phyloP scores from a whole-genome alignment of 129 eudicot genomes.

The Mikania micrantha region DNA sequence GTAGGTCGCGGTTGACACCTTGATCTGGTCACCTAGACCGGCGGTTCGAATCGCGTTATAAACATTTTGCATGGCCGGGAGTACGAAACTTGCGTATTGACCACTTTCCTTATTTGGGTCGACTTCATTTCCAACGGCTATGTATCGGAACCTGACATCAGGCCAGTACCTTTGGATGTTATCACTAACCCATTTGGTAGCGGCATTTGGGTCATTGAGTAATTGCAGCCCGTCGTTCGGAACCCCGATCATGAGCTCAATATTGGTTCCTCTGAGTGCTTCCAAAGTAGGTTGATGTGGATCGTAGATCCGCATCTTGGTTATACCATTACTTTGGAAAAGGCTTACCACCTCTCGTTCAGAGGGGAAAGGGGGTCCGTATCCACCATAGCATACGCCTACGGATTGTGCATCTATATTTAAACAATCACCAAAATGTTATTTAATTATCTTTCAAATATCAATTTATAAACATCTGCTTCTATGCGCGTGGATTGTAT shows the following conservation, averaged over 20 bases:
- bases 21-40: constrained; percentile 12
- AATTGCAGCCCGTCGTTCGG: constrained; percentile 30
- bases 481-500: too few species aligned
- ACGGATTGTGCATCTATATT: constrained; percentile 13
- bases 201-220: constrained; percentile 23
- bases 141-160: constrained; percentile 36
- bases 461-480: too few species aligned
- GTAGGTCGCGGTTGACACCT: constrained; percentile 38
- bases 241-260: constrained; percentile 42
- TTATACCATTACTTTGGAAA: constrained; percentile 24
- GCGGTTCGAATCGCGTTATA: neutral
- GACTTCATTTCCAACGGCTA: constrained; percentile 39
- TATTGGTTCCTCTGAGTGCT: constrained; percentile 33
- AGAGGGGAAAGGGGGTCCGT: constrained; percentile 22
- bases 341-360: constrained; percentile 31
- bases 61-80: constrained; percentile 32
- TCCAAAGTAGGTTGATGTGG: constrained; percentile 25
- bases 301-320: constrained; percentile 37
- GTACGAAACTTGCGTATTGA: neutral
- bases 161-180: constrained; percentile 28
- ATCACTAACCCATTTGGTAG: constrained; percentile 32
- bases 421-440: too few species aligned
- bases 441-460: too few species aligned
- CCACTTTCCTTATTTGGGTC: neutral
- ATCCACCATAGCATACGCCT: constrained; percentile 35